These are phyloP conservation scores for Anacardium occidentale DNA, from an alignment of 345 rosid genomes.

Conservation along the genomic window DNA sequence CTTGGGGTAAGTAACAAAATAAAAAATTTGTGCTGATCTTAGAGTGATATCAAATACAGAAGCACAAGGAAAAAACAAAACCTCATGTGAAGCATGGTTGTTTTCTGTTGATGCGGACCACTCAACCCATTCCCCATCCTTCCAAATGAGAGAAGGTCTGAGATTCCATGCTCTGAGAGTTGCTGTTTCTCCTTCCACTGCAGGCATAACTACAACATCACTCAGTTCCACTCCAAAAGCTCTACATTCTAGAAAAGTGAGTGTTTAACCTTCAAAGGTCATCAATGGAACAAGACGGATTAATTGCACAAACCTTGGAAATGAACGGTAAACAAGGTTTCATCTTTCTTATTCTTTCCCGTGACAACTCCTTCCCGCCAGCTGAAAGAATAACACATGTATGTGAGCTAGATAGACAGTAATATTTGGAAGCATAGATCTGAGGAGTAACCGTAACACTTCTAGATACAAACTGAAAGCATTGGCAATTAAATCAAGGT, in stretches of 20 bases:
- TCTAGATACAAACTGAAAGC: neutral
- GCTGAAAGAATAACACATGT: constrained; percentile 41
- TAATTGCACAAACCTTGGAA: constrained; percentile 63
- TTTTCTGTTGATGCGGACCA: constrained; percentile 53
- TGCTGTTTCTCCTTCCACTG: constrained; percentile 69
- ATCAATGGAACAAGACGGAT: neutral
- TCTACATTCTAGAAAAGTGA: neutral
- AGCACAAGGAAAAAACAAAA: constrained; percentile 25
- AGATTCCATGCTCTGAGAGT: constrained; percentile 75
- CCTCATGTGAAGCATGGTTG: constrained; percentile 50
- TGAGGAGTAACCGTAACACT: neutral
- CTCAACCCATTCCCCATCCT: constrained; percentile 84
- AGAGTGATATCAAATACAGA: constrained; percentile 6
- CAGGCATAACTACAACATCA: constrained; percentile 23
- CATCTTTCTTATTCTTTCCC: constrained; percentile 84
- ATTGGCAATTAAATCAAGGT: neutral
- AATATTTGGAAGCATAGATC: neutral
- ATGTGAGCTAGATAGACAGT: neutral
- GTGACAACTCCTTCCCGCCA: constrained; percentile 95
- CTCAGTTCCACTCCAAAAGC: constrained; percentile 5
- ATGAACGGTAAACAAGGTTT: constrained; percentile 55
- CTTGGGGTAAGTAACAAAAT: constrained; percentile 12
- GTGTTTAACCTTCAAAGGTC: constrained; percentile 1
- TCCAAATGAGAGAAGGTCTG: constrained; percentile 84
- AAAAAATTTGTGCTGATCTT: neutral